These are phyloP conservation scores for Peronospora destructor DNA, from an alignment of 352 stramenopile genomes.

Conservation along the genomic window DNA sequence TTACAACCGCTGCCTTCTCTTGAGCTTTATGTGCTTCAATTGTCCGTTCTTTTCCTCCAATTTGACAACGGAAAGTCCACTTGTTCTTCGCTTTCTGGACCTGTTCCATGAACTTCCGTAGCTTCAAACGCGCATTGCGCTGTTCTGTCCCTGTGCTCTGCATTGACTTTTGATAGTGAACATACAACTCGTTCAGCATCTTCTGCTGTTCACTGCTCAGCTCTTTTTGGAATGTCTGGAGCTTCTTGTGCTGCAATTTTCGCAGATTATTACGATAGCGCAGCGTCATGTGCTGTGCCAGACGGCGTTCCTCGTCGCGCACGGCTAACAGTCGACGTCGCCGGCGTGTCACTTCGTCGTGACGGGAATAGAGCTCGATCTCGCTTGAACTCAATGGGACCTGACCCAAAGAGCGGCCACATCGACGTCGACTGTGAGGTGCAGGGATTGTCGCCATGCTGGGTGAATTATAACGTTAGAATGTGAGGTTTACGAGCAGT, in stretches of 20 bases:
- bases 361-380: slow-evolving; percentile 44
- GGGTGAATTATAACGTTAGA: neutral
- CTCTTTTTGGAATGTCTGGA: slow-evolving; percentile 20
- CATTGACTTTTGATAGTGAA: slow-evolving; percentile 50
- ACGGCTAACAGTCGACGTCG: slow-evolving; percentile 48
- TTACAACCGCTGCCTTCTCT: slow-evolving; percentile 21
- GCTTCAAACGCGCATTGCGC: slow-evolving; percentile 48
- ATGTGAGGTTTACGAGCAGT: neutral
- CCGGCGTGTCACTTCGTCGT: slow-evolving; percentile 50
- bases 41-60: slow-evolving; percentile 28
- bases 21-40: slow-evolving; percentile 29
- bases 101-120: slow-evolving; percentile 44
- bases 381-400: slow-evolving; percentile 63
- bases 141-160: slow-evolving; percentile 58
- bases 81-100: slow-evolving; percentile 50
- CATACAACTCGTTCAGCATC: slow-evolving; percentile 39
- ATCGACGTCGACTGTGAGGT: slow-evolving; percentile 3
- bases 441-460: neutral
- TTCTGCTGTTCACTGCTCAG: slow-evolving; percentile 31
- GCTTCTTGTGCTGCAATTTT: slow-evolving; percentile 36
- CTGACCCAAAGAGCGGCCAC: slow-evolving; percentile 25
- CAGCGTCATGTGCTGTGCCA: slow-evolving; percentile 61
- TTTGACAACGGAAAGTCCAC: slow-evolving; percentile 38
- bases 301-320: slow-evolving; percentile 48
- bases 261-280: slow-evolving; percentile 64